Percentiles rank a stretch among this genome's conserved stretches.
Evolutionary conservation across 1,139 yeast genomes (phyloP).

Genomic region (Suhomyces chickasaworum): DNA sequence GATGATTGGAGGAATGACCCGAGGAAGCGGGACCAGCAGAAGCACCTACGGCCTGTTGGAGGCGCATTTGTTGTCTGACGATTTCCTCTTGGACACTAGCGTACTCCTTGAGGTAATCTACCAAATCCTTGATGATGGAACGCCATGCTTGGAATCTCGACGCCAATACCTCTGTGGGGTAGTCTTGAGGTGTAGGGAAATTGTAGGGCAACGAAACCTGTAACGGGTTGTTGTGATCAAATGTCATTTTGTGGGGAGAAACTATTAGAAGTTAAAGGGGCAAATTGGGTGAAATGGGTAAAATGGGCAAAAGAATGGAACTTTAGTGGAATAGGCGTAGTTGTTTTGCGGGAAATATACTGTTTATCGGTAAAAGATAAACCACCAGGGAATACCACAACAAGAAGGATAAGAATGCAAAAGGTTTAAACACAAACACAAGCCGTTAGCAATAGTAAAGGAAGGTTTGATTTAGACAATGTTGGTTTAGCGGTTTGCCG

Average conservation of each 20-base stretch:
- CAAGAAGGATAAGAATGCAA: background rate
- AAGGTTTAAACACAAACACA: background rate
- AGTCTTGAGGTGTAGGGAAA: constrained; percentile 32
- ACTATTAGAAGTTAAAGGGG: background rate
- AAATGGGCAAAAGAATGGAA: too few relatives aligned
- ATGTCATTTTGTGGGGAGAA: constrained; percentile 11
- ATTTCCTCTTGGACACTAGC: constrained; percentile 87
- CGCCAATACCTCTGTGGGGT: constrained; percentile 87
- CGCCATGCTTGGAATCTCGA: constrained; percentile 87
- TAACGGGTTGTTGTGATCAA: constrained; percentile 38
- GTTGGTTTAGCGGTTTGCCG: too few relatives aligned
- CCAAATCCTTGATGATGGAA: constrained; percentile 69
- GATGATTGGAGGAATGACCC: constrained; percentile 13
- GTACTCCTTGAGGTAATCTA: constrained; percentile 74
- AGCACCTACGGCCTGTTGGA: constrained; percentile 72
- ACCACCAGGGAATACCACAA: background rate
- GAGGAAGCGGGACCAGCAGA: constrained; percentile 22
- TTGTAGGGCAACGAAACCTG: constrained; percentile 42
- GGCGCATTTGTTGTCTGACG: constrained; percentile 76
- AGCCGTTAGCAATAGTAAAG: too few relatives aligned
- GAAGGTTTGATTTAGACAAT: too few relatives aligned
- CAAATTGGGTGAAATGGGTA: too few relatives aligned
- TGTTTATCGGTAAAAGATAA: too few relatives aligned
- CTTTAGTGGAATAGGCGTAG: too few relatives aligned
- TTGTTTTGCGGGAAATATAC: too few relatives aligned